Base-by-base conservation (phyloP, 805 yeast genomes). In the Ogataea kodamae region DNA sequence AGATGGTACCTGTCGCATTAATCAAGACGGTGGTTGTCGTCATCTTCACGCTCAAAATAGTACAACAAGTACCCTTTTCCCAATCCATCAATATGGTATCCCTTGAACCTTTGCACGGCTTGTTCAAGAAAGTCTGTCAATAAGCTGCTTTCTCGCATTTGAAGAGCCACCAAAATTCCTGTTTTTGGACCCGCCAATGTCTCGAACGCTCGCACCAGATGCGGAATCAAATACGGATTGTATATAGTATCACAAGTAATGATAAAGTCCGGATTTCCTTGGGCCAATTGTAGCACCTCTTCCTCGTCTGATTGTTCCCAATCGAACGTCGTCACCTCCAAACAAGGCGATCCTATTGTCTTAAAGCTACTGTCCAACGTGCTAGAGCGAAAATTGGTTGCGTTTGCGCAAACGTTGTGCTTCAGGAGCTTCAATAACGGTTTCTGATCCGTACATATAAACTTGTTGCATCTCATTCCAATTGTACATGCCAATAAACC, bases 1-100 rank as follows among this genome's bases (percentile, higher is more conserved):
- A 76, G 97, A 63, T 89, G 97, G 97, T 88, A 77, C 55, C 64
- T 92, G 52, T 69, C 94, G 26, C 90, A 92, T 52, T 90, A 64
- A 13, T 27, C 10, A n/a, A n/a, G n/a, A n/a, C n/a, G n/a, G n/a
- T n/a, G n/a, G n/a, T n/a, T n/a, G n/a, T n/a, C n/a, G n/a, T n/a
- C n/a, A n/a, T 22, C 28, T 21, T 20, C 16, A 13, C 20, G 38
- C 12, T 25, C 39, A 14, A 65, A 43, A 43, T 57, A 61, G 43
- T 72, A 75, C 1, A 75, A 61, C 3, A 63, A 67, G 47, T 63
- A 75, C 3, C 80, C 80, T 9, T 52, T 38, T 5, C 39, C 37
- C n/a, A 74, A 45, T 4, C 48, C 54, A 0, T 61, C 57, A 8
- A 74, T 59, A 12, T 40, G 40, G 41, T 50, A 65, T 1, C 72